phyloP scores from a whole-genome alignment of 371 early-diverging fungal species.

The Mortierella sp. region DNA sequence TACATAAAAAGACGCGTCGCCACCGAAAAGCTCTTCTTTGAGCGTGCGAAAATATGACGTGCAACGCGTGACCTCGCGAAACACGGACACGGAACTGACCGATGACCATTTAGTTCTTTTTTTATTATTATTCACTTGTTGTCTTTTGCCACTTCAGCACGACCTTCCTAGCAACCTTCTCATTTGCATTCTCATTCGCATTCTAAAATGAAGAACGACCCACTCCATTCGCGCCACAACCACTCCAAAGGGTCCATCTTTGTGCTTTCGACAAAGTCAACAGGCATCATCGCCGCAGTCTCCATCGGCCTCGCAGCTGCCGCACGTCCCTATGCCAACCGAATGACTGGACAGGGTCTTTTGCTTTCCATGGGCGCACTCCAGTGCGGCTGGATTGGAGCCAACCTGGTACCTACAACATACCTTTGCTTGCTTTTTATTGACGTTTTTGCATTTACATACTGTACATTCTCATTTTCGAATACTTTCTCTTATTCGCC shows the following conservation, averaged over 20 bases:
- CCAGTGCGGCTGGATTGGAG: slow-evolving; percentile 52
- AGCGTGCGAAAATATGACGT: no score
- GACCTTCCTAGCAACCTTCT: neutral
- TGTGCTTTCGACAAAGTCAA: slow-evolving; percentile 48
- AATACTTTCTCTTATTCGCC: neutral
- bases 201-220: slow-evolving; percentile 35
- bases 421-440: neutral
- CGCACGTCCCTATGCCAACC: slow-evolving; percentile 26
- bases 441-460: neutral
- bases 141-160: neutral
- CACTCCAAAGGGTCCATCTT: slow-evolving; percentile 49
- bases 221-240: slow-evolving; percentile 19
- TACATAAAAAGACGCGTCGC: neutral
- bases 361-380: slow-evolving; percentile 48
- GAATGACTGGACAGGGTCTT: slow-evolving; percentile 28
- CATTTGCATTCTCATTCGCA: neutral
- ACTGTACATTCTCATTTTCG: neutral
- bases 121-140: neutral
- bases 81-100: no score
- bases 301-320: slow-evolving; percentile 48
- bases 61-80: no score
- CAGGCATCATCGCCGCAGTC: slow-evolving; percentile 45
- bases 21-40: no score
- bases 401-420: slow-evolving; percentile 34
- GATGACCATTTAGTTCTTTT: no score